Base-by-base conservation (phyloP, 352 stramenopile species). In the Pythium scleroteichum region DNA sequence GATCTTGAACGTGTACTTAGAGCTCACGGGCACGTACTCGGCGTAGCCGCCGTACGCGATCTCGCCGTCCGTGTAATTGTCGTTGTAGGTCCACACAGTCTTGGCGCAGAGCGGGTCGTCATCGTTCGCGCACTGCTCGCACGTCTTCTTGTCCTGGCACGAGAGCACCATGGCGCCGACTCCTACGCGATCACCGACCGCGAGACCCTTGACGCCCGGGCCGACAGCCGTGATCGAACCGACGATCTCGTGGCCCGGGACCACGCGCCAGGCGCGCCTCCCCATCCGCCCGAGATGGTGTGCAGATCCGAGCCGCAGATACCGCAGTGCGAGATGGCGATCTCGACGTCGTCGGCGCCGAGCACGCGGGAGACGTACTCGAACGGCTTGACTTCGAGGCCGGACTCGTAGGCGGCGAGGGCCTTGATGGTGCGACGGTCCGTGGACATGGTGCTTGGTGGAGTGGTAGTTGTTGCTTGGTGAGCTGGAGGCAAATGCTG, bases 241-340 rank as follows among this genome's bases (percentile, higher is more conserved):
- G n/a, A 72, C 39, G 58, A 72, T 72, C 45, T 72, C 65, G 24
- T 72, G 65, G 4, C 65, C 65, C 14, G 59, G 41, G 17, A 72
- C 65, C 16, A 58, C 20, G 22, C 60, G 66, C 40, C 66, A 73
- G 4, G 22, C 13, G 62, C 46, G 16, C 14, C 10, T 33, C 65
- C 65, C 65, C 65, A 72, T 7, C 60, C 64, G 38, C 61, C 47
- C 12, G 22, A 35, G 9, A 61, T 60, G 2, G 65, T 72, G 56
- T 72, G 65, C 17, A 72, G 22, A 50, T 73, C 66, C 33, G 66
- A 68, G 42, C 58, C 62, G 45, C 66, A 71, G 50, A 71, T 64
- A 40, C 62, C 66, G 26, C 62, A 70, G 58, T 68, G 58, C 2
- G 63, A 58, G 50, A 73, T 68, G 14, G 59, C 26, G 33, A 73